These are phyloP conservation scores for Diaporthe citriasiana DNA, from an alignment of 2,329 filamentous ascomycete species.

Conservation along the genomic window DNA sequence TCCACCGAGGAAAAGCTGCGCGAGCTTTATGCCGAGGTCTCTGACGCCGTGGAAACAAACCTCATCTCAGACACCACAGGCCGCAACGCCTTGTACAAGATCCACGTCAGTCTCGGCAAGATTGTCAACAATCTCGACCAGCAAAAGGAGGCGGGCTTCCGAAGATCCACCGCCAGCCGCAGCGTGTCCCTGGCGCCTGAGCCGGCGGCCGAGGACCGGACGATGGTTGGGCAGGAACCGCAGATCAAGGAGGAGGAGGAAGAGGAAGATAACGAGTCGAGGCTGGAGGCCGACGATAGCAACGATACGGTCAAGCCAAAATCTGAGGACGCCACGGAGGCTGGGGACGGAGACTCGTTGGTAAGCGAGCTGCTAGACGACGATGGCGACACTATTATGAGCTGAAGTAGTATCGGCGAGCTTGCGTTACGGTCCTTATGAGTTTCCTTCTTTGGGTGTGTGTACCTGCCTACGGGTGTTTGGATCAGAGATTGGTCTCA, in stretches of 20 bases:
- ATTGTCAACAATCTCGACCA: conserved; percentile 74
- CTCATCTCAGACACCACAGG: conserved; percentile 72
- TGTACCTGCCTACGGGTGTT: conserved; percentile 9
- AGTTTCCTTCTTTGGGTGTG: neutral
- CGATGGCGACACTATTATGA: conserved; percentile 45
- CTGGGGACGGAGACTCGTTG: conserved; percentile 50
- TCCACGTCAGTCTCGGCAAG: conserved; percentile 76
- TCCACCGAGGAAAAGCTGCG: conserved; percentile 71
- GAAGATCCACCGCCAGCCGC: conserved; percentile 59
- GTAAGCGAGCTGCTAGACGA: conserved; percentile 59
- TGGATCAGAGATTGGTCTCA: conserved; percentile 8
- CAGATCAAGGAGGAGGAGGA: conserved; percentile 65
- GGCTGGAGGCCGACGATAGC: conserved; percentile 48
- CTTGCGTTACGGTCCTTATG: conserved; percentile 34
- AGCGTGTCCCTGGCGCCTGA: conserved; percentile 58
- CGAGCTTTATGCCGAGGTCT: conserved; percentile 69
- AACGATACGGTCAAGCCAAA: conserved; percentile 46
- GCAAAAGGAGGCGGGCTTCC: conserved; percentile 49
- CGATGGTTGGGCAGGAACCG: conserved; percentile 57
- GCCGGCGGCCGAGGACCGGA: conserved; percentile 48
- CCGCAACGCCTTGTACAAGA: conserved; percentile 76
- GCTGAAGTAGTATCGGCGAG: conserved; percentile 44
- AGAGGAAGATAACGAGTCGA: conserved; percentile 47
- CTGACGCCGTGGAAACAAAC: conserved; percentile 74
- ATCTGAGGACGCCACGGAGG: conserved; percentile 41